These are phyloP conservation scores for Evernia prunastri DNA, from an alignment of 495 filamentous ascomycete genomes.

Conservation along the genomic window DNA sequence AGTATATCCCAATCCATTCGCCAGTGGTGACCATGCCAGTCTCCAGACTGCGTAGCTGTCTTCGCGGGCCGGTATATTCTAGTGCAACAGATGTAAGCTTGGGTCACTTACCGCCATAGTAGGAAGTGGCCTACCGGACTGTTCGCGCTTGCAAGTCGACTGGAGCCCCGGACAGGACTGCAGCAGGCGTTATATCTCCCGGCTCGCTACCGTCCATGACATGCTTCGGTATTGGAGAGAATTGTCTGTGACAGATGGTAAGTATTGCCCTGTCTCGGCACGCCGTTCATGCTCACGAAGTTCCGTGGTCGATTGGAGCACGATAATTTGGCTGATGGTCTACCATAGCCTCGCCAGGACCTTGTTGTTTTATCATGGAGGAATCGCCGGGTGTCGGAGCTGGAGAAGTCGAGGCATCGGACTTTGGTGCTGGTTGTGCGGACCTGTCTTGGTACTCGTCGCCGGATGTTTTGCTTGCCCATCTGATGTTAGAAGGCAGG, in stretches of 20 bases:
- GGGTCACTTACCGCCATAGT: constrained; percentile 1
- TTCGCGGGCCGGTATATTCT: constrained; percentile 90
- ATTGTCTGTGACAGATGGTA: constrained; percentile 51
- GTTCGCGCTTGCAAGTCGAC: constrained; percentile 88
- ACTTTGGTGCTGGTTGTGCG: constrained; percentile 23
- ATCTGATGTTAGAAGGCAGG: constrained; percentile 36
- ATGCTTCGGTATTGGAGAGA: constrained; percentile 80
- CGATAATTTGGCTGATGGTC: constrained; percentile 74
- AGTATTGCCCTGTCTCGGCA: constrained; percentile 12
- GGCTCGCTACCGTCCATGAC: constrained; percentile 88
- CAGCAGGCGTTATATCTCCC: constrained; percentile 66
- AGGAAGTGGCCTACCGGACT: constrained; percentile 60
- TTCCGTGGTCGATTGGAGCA: constrained; percentile 68
- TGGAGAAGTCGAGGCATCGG: constrained; percentile 25
- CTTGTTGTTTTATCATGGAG: constrained; percentile 47
- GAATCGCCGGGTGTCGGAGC: constrained; percentile 29
- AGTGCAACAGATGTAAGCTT: constrained; percentile 28
- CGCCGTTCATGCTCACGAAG: constrained; percentile 54
- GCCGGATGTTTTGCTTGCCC: constrained; percentile 35
- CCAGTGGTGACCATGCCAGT: constrained; percentile 77
- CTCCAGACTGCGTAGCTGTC: constrained; percentile 88
- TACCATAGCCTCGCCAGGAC: constrained; percentile 43
- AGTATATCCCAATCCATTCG: constrained; percentile 98
- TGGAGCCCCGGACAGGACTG: constrained; percentile 85
- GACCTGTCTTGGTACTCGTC: constrained; percentile 21